These are phyloP conservation scores for Plasmopara viticola DNA, from an alignment of 352 stramenopile genomes.

Conservation along the genomic window DNA sequence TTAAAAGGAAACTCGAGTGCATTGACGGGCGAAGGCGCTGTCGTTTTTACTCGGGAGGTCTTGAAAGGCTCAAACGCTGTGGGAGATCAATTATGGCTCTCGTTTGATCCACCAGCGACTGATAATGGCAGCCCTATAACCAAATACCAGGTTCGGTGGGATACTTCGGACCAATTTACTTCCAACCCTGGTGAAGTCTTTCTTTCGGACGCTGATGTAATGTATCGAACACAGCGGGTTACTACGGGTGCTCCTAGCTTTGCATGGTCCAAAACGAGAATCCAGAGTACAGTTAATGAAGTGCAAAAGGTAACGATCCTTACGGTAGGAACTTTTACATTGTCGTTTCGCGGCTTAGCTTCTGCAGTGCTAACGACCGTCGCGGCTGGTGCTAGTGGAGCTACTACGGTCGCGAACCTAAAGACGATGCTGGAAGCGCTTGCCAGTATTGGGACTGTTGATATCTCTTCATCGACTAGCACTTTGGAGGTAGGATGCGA, in stretches of 20 bases:
- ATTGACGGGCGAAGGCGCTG: slow-evolving; percentile 36
- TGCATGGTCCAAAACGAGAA: slow-evolving; percentile 44
- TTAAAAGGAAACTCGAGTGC: slow-evolving; percentile 26
- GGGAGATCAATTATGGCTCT: slow-evolving; percentile 68
- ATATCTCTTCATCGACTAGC: slow-evolving; percentile 26
- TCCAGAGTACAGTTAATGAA: slow-evolving; percentile 20
- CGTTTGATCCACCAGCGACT: slow-evolving; percentile 51
- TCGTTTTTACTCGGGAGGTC: slow-evolving; percentile 45
- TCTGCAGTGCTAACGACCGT: slow-evolving; percentile 19
- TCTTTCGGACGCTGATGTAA: slow-evolving; percentile 40
- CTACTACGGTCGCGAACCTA: slow-evolving; percentile 27
- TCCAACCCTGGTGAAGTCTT: slow-evolving; percentile 39
- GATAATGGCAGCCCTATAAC: slow-evolving; percentile 65
- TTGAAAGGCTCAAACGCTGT: slow-evolving; percentile 64
- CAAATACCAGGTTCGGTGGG: slow-evolving; percentile 64
- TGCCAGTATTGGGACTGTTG: slow-evolving; percentile 35
- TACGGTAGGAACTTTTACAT: slow-evolving; percentile 29
- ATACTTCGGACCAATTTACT: slow-evolving; percentile 48
- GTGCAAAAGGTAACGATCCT: slow-evolving; percentile 45
- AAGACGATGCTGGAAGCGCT: slow-evolving; percentile 33
- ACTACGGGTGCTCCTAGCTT: slow-evolving; percentile 44
- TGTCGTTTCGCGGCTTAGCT: slow-evolving; percentile 43
- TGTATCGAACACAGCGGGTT: slow-evolving; percentile 52
- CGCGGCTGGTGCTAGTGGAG: slow-evolving; percentile 10
- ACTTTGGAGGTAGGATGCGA: slow-evolving; percentile 14